Base-by-base conservation (phyloP, 192 early-diverging fungal genomes). In the Hyaloraphidium curvatum region DNA sequence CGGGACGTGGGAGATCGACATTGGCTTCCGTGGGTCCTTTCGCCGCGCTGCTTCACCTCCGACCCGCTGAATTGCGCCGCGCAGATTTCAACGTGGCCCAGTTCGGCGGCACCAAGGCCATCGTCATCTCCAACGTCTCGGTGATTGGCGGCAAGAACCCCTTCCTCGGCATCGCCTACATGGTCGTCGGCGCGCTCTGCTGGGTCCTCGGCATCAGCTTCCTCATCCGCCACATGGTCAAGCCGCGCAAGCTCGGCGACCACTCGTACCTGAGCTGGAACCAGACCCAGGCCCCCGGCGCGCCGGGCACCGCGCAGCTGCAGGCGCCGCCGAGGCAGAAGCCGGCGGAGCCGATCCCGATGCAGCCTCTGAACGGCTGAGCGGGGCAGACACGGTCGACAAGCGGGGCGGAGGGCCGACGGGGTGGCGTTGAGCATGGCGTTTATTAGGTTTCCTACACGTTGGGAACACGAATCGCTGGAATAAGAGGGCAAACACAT, bases 251-350 rank as follows among this genome's bases (percentile, higher is more conserved):
- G 57, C 72, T 95, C 30, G 95, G 95, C 40, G 95, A 98, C 71
- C 92, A 98, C 60, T 84, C 86, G 26, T 88, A 90, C 54, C 60
- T 98, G 52, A 91, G 87, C 21, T 98, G 94, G 94, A 97, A 97
- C 67, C 78, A 90, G 56, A 70, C 69, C 16, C 55, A 17, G n/a
- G n/a, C n/a, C n/a, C n/a, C n/a, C n/a, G n/a, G n/a, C n/a, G n/a
- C n/a, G n/a, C n/a, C n/a, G n/a, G n/a, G n/a, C n/a, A n/a, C n/a
- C n/a, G n/a, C n/a, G n/a, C n/a, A n/a, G n/a, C n/a, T n/a, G n/a
- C n/a, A n/a, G n/a, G n/a, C n/a, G n/a, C n/a, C n/a, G n/a, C n/a
- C n/a, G n/a, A n/a, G n/a, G n/a, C n/a, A n/a, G n/a, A n/a, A n/a
- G n/a, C n/a, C n/a, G n/a, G n/a, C n/a, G n/a, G n/a, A n/a, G n/a